These are phyloP conservation scores for Hypoxylon fragiforme DNA, from an alignment of 495 filamentous ascomycete species.

Conservation along the genomic window DNA sequence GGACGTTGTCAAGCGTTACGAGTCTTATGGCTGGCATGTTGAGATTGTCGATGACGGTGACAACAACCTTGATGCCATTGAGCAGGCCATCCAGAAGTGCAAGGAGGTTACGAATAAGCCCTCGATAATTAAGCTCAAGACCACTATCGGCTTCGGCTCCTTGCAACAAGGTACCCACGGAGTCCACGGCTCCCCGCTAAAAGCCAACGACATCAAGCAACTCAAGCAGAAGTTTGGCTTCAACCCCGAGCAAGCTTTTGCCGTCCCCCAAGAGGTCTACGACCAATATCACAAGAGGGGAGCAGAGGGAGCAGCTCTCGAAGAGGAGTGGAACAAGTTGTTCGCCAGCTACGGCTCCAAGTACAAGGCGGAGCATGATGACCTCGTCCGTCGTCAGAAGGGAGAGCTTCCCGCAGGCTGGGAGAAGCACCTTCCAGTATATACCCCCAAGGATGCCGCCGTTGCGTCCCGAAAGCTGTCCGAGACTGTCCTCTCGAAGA, in stretches of 20 bases:
- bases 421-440: slow-evolving; percentile 91
- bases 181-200: slow-evolving; percentile 94
- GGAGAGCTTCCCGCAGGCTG: slow-evolving; percentile 93
- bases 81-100: slow-evolving; percentile 81
- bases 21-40: slow-evolving; percentile 96
- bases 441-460: slow-evolving; percentile 84
- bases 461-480: slow-evolving; percentile 93
- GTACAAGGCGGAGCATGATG: slow-evolving; percentile 74
- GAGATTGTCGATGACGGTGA: slow-evolving; percentile 88
- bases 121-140: slow-evolving; percentile 93
- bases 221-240: slow-evolving; percentile 96
- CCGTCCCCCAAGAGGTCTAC: slow-evolving; percentile 92
- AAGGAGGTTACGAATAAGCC: slow-evolving; percentile 94
- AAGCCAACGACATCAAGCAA: slow-evolving; percentile 86
- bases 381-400: slow-evolving; percentile 78
- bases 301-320: slow-evolving; percentile 81
- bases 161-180: slow-evolving; percentile 88
- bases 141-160: slow-evolving; percentile 97
- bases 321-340: slow-evolving; percentile 94
- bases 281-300: slow-evolving; percentile 83
- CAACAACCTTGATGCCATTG: slow-evolving; percentile 83
- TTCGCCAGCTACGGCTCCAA: slow-evolving; percentile 80
- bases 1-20: slow-evolving; percentile 93
- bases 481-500: slow-evolving; percentile 87
- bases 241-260: slow-evolving; percentile 90